Evolutionary conservation across 2,329 filamentous ascomycete genomes (phyloP), one percentile per base, ranked within the genome.

Genomic region (Xylariomycetidae sp.): DNA sequence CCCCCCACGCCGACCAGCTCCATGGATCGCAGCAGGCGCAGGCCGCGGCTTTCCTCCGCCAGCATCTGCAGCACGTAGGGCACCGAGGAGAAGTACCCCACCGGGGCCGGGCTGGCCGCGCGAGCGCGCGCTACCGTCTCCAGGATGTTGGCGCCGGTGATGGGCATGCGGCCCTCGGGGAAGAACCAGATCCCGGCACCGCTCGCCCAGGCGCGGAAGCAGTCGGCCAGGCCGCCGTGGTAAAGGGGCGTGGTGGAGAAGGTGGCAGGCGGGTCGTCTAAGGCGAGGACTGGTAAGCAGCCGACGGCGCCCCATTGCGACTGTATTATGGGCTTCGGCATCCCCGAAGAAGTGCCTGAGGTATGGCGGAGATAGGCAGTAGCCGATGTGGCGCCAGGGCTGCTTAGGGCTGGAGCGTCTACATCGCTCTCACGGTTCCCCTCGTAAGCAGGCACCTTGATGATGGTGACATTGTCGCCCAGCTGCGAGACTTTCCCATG

Each of bases 191-290:
- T 72, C 45, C 72, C 53, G 0, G 74, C 68, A 13, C 64, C 65
- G 36, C 72, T 76, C 2, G 73, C 71, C 76, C 78, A 81, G 0
- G 75, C 67, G 31, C 78, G 60, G 28, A 82, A 70, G 14, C 73
- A 64, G 48, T 82, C 79, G 1, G 77, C 74, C 7, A 80, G 64
- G 0, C 78, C 79, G 2, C 78, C 79, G 43, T 82, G 76, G 42
- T 80, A 82, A 0, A 82, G 60, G 0, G 79, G 78, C 3, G 78
- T 82, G 0, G 76, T 79, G 0, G 76, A 77, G 44, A 82, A 82
- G 0, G 74, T 79, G 0, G 74, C 69, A 3, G 58, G 48, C 3
- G 56, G 32, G 1, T 47, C 25, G 0, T 54, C 50, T 4, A 53
- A 42, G 0, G 47, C 42, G 7, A 79, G 64, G 3, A 53, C 53